phyloP scores from a whole-genome alignment of 177 flowering plant species.

The Telopea speciosissima region DNA sequence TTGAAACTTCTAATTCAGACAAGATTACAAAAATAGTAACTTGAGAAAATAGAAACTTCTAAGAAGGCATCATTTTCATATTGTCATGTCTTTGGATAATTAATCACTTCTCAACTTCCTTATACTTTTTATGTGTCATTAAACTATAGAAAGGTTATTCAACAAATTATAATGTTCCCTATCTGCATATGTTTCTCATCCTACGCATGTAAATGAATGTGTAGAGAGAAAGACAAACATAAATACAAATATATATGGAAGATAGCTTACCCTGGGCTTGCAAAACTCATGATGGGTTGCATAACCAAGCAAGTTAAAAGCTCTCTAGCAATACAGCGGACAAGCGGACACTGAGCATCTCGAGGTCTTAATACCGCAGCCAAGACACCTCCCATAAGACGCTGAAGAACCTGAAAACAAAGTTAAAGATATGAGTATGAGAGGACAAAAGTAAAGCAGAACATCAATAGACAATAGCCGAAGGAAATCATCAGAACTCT shows the following conservation, averaged over 20 bases:
- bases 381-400: conserved; percentile 66
- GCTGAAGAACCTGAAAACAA: conserved; percentile 68
- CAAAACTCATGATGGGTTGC: conserved; percentile 87
- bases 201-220: too few species aligned
- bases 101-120: not conserved
- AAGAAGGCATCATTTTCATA: not conserved
- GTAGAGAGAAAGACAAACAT: not conserved
- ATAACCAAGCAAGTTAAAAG: conserved; percentile 82
- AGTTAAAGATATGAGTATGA: conserved; percentile 6
- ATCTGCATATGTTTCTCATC: too few species aligned
- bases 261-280: conserved; percentile 70
- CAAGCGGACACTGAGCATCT: conserved; percentile 84
- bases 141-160: not conserved
- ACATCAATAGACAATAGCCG: conserved; percentile 3
- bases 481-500: conserved; percentile 24
- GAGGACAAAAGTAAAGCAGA: not conserved
- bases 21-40: too few species aligned
- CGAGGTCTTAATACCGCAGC: conserved; percentile 75
- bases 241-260: not conserved
- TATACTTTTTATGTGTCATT: not conserved
- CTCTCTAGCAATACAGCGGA: conserved; percentile 76
- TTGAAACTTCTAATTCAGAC: too few species aligned
- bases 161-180: too few species aligned
- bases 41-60: too few species aligned
- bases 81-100: not conserved